phyloP scores from a whole-genome alignment of 176 grass and related monocot genomes.

The Oryza officinalis region DNA sequence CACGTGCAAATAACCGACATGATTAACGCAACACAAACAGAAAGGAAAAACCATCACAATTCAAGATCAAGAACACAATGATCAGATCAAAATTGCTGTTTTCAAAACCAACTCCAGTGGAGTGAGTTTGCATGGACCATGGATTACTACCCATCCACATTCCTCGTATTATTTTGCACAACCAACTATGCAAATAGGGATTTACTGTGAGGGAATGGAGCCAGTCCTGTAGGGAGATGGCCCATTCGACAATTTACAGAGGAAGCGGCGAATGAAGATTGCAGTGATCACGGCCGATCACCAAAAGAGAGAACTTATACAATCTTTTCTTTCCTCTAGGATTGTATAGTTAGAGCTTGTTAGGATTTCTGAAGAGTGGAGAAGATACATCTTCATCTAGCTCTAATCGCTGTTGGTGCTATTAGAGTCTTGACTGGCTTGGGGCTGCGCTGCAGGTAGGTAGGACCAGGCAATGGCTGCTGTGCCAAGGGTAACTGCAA shows the following conservation, averaged over 20 bases:
- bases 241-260: slow-evolving; percentile 55
- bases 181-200: slow-evolving; percentile 45
- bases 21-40: not conserved
- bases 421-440: slow-evolving; percentile 31
- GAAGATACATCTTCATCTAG: slow-evolving; percentile 42
- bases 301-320: slow-evolving; percentile 58
- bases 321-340: slow-evolving; percentile 46
- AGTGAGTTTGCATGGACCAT: slow-evolving; percentile 39
- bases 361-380: slow-evolving; percentile 43
- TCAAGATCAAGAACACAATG: not conserved
- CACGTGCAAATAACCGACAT: not conserved
- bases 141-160: slow-evolving; percentile 39
- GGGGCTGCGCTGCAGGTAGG: slow-evolving; percentile 49
- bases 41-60: not conserved
- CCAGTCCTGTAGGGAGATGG: slow-evolving; percentile 58
- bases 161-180: slow-evolving; percentile 55
- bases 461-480: slow-evolving; percentile 86
- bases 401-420: slow-evolving; percentile 39
- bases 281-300: slow-evolving; percentile 48
- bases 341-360: slow-evolving; percentile 60
- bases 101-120: slow-evolving; percentile 38
- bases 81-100: slow-evolving; percentile 29
- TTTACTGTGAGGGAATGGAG: slow-evolving; percentile 37
- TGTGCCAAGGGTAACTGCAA: slow-evolving; percentile 72
- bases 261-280: slow-evolving; percentile 39